Evolutionary conservation across 2,329 filamentous ascomycete species (phyloP).

Genomic region (Teratosphaeria gauchensis): DNA sequence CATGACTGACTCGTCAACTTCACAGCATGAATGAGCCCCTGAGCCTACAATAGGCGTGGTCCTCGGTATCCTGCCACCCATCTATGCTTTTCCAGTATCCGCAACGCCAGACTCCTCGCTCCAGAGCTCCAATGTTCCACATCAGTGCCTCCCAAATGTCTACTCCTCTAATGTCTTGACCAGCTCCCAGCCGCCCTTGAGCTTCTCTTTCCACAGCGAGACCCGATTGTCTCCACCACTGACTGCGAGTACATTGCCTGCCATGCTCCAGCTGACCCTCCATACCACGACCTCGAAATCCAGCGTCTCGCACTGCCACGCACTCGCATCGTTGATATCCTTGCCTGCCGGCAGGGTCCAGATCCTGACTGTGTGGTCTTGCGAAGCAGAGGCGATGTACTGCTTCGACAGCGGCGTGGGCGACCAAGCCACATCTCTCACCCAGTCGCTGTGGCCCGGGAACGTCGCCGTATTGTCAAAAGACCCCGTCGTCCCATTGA

Average conservation of each 20-base stretch:
- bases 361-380: slow-evolving; percentile 95
- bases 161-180: slow-evolving; percentile 79
- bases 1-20: too few species aligned
- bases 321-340: slow-evolving; percentile 40
- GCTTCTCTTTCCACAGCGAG: slow-evolving; percentile 95
- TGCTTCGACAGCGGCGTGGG: slow-evolving; percentile 90
- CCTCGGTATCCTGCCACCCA: background rate
- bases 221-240: slow-evolving; percentile 95
- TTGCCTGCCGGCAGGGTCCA: slow-evolving; percentile 58
- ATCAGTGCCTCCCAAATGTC: background rate
- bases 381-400: slow-evolving; percentile 90
- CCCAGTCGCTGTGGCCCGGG: slow-evolving; percentile 86
- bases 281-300: slow-evolving; percentile 84
- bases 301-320: slow-evolving; percentile 79
- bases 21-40: too few species aligned
- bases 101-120: background rate
- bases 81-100: background rate
- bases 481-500: slow-evolving; percentile 42
- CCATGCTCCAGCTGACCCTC: slow-evolving; percentile 96
- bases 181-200: slow-evolving; percentile 86
- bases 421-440: slow-evolving; percentile 93
- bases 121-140: background rate
- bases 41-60: too few species aligned
- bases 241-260: slow-evolving; percentile 90
- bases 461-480: slow-evolving; percentile 49